A percentile compares a stretch with the other conserved stretches of the same genome.
phyloP scores from a whole-genome alignment of 768 basidiomycete species.

The Pseudohyphozyma bogoriensis region DNA sequence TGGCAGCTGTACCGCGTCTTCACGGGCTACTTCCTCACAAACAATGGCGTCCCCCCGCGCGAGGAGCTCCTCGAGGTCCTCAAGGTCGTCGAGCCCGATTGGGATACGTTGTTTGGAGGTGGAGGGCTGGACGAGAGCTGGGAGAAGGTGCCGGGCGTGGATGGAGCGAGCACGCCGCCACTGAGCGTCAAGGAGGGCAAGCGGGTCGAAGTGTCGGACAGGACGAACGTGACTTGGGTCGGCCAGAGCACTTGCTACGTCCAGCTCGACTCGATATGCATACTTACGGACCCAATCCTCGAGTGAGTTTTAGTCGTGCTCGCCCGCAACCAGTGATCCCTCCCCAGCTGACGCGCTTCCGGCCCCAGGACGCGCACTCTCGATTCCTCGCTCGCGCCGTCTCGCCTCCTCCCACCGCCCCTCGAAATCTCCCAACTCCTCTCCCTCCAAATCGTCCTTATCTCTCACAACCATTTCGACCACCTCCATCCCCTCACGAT shows the following conservation, averaged over 20 bases:
- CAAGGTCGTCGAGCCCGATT: too few relatives aligned
- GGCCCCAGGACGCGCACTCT: background rate
- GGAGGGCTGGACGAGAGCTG: too few relatives aligned
- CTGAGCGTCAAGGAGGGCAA: too few relatives aligned
- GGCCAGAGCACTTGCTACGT: conserved; percentile 39
- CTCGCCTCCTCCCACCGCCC: conserved; percentile 35
- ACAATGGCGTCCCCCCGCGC: too few relatives aligned
- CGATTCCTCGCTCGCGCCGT: conserved; percentile 32
- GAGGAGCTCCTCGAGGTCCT: too few relatives aligned
- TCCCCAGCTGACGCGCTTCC: background rate
- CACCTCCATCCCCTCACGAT: conserved; percentile 36
- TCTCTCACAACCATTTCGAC: conserved; percentile 40
- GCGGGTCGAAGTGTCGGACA: conserved; percentile 26
- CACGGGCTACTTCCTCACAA: too few relatives aligned
- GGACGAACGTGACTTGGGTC: conserved; percentile 34
- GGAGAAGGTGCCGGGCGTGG: too few relatives aligned
- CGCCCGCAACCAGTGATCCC: background rate
- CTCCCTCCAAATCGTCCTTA: conserved; percentile 36
- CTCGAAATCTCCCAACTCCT: conserved; percentile 34
- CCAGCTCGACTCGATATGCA: conserved; percentile 35
- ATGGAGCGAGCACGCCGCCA: too few relatives aligned
- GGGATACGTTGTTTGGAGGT: too few relatives aligned
- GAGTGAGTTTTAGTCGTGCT: conserved; percentile 3
- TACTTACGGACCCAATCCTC: conserved; percentile 39
- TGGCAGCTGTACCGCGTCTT: too few relatives aligned